phyloP scores from a whole-genome alignment of 1,284 basidiomycete genomes.

The Naganishia liquefaciens region DNA sequence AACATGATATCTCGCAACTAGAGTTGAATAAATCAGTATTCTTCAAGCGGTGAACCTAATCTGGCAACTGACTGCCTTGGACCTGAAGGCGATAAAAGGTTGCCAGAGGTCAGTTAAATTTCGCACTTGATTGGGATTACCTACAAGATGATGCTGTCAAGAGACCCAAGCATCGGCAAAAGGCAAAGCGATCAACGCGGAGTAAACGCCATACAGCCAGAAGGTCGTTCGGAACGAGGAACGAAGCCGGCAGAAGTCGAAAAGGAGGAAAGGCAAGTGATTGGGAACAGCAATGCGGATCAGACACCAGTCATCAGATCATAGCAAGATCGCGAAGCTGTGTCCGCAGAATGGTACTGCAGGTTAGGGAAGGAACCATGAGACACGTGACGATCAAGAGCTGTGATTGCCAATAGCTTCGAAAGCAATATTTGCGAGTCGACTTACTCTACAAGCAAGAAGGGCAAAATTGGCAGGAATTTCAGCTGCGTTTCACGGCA shows the following conservation, averaged over 20 bases:
- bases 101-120: no score
- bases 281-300: constrained; percentile 4
- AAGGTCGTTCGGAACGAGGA: background rate
- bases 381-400: background rate
- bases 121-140: background rate
- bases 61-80: background rate
- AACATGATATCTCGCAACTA: constrained; percentile 2
- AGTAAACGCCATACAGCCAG: background rate
- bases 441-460: constrained; percentile 8
- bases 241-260: background rate
- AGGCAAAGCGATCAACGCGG: background rate
- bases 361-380: background rate
- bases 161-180: no score
- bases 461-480: background rate
- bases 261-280: background rate
- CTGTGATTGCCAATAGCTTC: background rate
- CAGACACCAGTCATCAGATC: constrained; percentile 22
- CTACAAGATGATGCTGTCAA: background rate
- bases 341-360: constrained; percentile 32
- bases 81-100: background rate
- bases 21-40: background rate
- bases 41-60: background rate
- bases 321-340: constrained; percentile 34
- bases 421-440: background rate
- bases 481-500: background rate